These are phyloP conservation scores for Paraleonurus japonicus DNA, from an alignment of 257 asterid genomes.

Conservation along the genomic window DNA sequence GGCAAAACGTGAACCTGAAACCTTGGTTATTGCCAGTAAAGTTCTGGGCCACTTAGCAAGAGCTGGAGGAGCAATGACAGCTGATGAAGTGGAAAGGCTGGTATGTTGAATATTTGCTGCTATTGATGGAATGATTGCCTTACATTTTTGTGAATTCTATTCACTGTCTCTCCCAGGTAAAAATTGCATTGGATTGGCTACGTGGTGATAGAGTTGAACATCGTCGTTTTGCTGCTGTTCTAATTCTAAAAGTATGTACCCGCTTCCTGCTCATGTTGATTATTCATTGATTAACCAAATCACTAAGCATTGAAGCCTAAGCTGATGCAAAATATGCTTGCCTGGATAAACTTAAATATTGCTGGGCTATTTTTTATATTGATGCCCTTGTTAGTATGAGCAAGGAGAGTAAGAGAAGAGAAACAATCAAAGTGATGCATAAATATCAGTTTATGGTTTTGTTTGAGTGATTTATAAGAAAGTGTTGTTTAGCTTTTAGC, in stretches of 20 bases:
- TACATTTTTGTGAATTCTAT: slow-evolving; percentile 18
- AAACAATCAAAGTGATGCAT: neutral
- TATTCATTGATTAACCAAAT: slow-evolving; percentile 10
- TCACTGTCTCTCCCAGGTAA: slow-evolving; percentile 58
- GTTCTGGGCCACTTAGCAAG: slow-evolving; percentile 97
- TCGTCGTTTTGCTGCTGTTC: slow-evolving; percentile 95
- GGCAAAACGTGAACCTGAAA: slow-evolving; percentile 89
- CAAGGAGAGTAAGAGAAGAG: neutral
- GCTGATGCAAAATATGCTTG: neutral
- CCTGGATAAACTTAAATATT: neutral
- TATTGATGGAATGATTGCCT: slow-evolving; percentile 13
- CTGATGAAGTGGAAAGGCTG: slow-evolving; percentile 98
- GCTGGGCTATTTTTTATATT: neutral
- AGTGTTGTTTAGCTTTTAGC: neutral
- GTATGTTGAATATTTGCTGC: slow-evolving; percentile 39
- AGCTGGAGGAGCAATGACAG: slow-evolving; percentile 99
- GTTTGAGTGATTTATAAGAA: neutral
- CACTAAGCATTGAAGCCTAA: slow-evolving; percentile 16
- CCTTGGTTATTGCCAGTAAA: slow-evolving; percentile 81
- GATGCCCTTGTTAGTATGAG: slow-evolving; percentile 8
- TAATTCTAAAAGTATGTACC: slow-evolving; percentile 77
- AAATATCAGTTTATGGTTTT: neutral
- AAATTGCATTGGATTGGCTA: slow-evolving; percentile 92
- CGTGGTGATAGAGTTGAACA: slow-evolving; percentile 88
- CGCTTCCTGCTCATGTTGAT: neutral